Conservation (phyloP, 768 basidiomycete species). For the Boletus patriciae region DNA sequence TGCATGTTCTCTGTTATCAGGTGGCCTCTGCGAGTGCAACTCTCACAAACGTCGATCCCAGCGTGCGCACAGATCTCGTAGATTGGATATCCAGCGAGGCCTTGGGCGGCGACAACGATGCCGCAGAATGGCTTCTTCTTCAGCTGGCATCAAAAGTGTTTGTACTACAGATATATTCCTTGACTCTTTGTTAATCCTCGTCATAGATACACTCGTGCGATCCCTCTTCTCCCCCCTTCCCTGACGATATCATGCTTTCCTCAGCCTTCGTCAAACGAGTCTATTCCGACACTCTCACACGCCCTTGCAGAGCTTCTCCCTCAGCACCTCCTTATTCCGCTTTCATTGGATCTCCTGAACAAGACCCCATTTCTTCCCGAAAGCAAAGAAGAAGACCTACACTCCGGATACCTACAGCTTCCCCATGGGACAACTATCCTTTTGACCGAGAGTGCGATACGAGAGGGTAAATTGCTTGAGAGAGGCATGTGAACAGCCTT, state of each 20-base stretch:
- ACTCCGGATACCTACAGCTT: constrained; percentile 73
- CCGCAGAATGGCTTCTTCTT: constrained; percentile 76
- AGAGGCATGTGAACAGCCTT: constrained; percentile 31
- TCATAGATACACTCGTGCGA: constrained; percentile 61
- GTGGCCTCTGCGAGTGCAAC: not conserved
- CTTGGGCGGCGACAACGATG: constrained; percentile 63
- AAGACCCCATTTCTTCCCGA: constrained; percentile 58
- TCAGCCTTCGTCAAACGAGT: constrained; percentile 32
- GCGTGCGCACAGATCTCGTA: constrained; percentile 55
- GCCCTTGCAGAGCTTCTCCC: constrained; percentile 63
- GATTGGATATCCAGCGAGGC: constrained; percentile 72
- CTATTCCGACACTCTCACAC: constrained; percentile 49
- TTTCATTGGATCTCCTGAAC: constrained; percentile 66
- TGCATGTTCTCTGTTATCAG: constrained; percentile 62
- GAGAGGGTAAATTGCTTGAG: constrained; percentile 65
- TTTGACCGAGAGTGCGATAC: constrained; percentile 64
- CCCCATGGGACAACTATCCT: constrained; percentile 59
- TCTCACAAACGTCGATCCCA: constrained; percentile 10
- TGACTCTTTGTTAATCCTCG: constrained; percentile 1
- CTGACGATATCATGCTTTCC: constrained; percentile 67
- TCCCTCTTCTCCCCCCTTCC: constrained; percentile 66
- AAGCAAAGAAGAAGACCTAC: constrained; percentile 68
- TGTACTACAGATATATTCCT: constrained; percentile 26
- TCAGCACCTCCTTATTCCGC: constrained; percentile 50
- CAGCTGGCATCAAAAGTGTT: constrained; percentile 62